Evolutionary conservation across 2,329 filamentous ascomycete species (phyloP), one percentile per base, ranked within the genome.

Genomic region (Didymella segeticola): DNA sequence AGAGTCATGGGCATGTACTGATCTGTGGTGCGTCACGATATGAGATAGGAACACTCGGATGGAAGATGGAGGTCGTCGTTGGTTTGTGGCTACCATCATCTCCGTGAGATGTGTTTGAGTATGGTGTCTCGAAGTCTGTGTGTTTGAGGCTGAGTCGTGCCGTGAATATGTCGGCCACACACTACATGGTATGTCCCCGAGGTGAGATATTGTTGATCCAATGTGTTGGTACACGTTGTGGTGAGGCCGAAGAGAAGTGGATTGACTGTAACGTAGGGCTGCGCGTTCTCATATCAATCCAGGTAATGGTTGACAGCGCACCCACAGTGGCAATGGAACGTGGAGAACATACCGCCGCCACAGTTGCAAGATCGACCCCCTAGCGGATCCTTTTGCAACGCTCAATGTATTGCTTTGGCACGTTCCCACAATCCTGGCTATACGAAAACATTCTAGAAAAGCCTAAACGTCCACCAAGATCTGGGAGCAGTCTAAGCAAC

Each of bases 281-380:
- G 49, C 43, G 20, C 29, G 43, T 53, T 31, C 20, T 38, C 17
- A 37, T 47, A 30, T 17, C 22, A 23, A 38, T 39, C 9, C 10
- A n/a, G 33, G 51, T 27, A 31, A 48, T 19, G 39, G 33, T 36
- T 12, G 11, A 30, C 39, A 41, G 12, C 8, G 34, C 26, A 48
- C 19, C 51, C 45, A 45, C 39, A 48, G 45, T 54, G 51, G 51
- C 45, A 45, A 54, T 54, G 45, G 39, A 30, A 54, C 51, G 45
- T 54, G 43, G 51, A 45, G 45, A 54, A 48, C 45, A 22, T 3
- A 12, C 27, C n/a, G 38, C 38, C 14, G 33, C 37, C 43, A 43
- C 45, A 38, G 38, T 43, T 39, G 14, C 39, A 45, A 45, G 39
- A 49, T 41, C 34, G 45, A n/a, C 45, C 43, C 15, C 15, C 8